phyloP scores from a whole-genome alignment of 2,329 filamentous ascomycete genomes.

The Magnaporthales sp. region DNA sequence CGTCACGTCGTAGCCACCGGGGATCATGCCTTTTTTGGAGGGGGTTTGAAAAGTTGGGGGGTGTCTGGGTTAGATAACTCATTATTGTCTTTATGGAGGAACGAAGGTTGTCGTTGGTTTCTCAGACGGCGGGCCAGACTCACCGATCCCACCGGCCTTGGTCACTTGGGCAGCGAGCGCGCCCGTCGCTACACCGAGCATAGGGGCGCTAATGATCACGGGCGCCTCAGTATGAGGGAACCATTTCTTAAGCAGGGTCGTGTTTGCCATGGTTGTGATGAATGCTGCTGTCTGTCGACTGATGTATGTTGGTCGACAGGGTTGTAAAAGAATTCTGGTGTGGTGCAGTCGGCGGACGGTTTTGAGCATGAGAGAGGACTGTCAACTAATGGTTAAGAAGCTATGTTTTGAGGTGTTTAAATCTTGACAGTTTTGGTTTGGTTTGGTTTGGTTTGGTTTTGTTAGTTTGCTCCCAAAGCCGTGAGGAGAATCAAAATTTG shows the following conservation, averaged over 20 bases:
- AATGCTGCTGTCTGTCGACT: background rate
- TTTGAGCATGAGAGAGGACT: too few species aligned
- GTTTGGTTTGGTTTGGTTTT: background rate
- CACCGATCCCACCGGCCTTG: conserved; percentile 31
- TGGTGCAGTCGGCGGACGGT: too few species aligned
- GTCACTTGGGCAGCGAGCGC: conserved; percentile 29
- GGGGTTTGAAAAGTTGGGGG: background rate
- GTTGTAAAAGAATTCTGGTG: background rate
- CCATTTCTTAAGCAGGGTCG: conserved; percentile 6
- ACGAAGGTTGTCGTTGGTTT: conserved; percentile 8
- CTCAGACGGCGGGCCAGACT: conserved; percentile 6
- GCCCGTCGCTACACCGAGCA: conserved; percentile 27
- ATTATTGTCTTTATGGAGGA: background rate
- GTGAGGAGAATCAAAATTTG: background rate
- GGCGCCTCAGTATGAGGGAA: conserved; percentile 28
- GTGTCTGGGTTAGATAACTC: background rate
- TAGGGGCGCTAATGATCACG: conserved; percentile 30
- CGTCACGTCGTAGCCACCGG: conserved; percentile 22
- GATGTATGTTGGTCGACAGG: background rate
- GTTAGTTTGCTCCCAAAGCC: background rate
- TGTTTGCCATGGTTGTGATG: background rate
- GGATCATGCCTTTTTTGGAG: conserved; percentile 20
- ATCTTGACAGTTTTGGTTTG: background rate
- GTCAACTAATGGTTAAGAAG: too few species aligned
- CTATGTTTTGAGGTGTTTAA: background rate